phyloP scores from a whole-genome alignment of 305 asterid species.

The Solanum chacoense region DNA sequence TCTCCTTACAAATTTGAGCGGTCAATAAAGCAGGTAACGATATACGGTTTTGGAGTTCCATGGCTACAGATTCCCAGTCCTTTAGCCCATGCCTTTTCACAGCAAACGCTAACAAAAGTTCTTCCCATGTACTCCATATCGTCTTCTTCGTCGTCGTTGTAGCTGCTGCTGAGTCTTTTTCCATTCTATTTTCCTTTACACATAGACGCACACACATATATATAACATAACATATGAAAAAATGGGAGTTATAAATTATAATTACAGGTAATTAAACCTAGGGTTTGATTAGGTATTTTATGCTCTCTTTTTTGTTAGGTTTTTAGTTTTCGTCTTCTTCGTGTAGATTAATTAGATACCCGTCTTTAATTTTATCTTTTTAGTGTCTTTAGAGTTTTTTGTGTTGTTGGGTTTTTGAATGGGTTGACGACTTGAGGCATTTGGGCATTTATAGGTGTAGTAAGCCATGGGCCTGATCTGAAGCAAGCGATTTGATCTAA shows the following conservation, averaged over 20 bases:
- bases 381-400: not conserved
- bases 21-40: slow-evolving; percentile 6
- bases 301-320: not conserved
- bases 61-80: slow-evolving; percentile 30
- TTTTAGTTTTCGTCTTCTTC: not conserved
- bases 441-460: slow-evolving; percentile 1
- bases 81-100: slow-evolving; percentile 32
- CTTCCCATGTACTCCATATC: slow-evolving; percentile 34
- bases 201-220: not conserved
- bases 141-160: not conserved
- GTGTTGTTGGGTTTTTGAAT: not conserved
- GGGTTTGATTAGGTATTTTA: slow-evolving; percentile 3
- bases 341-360: not conserved
- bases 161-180: not conserved
- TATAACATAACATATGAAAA: not conserved
- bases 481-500: not conserved
- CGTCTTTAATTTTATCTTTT: not conserved
- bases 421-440: not conserved
- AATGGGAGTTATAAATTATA: not conserved
- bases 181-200: not conserved
- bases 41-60: slow-evolving; percentile 25
- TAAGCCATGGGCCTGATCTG: slow-evolving; percentile 4
- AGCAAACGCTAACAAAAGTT: slow-evolving; percentile 25
- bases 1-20: slow-evolving; percentile 20
- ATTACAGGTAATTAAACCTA: not conserved